Conservation (phyloP, 2,329 filamentous ascomycete genomes). For the Xylariaceae sp. region DNA sequence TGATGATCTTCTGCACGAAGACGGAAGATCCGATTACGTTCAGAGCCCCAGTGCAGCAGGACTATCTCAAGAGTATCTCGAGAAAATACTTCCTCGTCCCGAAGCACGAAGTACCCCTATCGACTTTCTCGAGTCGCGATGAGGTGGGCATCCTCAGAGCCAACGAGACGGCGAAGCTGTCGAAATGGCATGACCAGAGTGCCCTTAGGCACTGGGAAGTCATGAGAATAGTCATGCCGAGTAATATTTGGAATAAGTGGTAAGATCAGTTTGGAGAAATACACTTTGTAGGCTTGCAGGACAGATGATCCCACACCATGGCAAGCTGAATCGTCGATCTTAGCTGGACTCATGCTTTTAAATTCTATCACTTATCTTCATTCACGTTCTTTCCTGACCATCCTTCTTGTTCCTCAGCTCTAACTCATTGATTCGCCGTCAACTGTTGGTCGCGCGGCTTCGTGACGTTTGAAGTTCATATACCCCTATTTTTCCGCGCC, state of each 20-base stretch:
- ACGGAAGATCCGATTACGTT: conserved; percentile 55
- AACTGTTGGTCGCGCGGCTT: too few species aligned
- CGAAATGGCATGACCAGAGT: conserved; percentile 66
- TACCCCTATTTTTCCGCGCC: too few species aligned
- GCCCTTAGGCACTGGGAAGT: conserved; percentile 85
- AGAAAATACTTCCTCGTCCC: conserved; percentile 68
- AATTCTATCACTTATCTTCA: too few species aligned
- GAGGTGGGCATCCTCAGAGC: conserved; percentile 51
- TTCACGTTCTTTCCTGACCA: too few species aligned
- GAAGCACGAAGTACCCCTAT: conserved; percentile 59
- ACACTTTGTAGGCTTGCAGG: not conserved
- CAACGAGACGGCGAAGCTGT: conserved; percentile 62
- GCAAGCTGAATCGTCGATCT: not conserved
- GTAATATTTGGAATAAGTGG: conserved; percentile 81
- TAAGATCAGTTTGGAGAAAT: conserved; percentile 36
- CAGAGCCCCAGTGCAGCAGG: conserved; percentile 55
- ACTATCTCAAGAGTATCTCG: conserved; percentile 68
- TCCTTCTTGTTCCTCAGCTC: too few species aligned
- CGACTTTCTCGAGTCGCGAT: conserved; percentile 42
- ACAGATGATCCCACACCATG: not conserved
- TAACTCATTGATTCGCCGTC: too few species aligned
- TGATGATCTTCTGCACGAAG: conserved; percentile 91
- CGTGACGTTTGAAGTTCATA: too few species aligned
- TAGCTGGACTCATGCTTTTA: too few species aligned
- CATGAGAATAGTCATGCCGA: conserved; percentile 80